Base-by-base conservation (phyloP, 371 early-diverging fungal genomes). In the Actinomortierella ambigua region DNA sequence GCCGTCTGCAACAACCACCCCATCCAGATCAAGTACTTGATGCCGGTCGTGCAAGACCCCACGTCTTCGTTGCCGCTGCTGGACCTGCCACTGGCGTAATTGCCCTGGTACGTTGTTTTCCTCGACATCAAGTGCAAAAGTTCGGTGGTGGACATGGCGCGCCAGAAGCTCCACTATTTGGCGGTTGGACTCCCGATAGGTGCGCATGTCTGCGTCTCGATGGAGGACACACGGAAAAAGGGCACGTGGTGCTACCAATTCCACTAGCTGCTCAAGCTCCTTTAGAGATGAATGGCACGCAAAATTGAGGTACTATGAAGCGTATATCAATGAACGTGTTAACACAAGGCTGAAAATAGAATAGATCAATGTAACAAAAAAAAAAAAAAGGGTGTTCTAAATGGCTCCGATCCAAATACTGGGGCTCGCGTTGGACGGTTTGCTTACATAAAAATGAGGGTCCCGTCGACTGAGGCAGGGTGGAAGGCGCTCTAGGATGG, bases 161-260 rank as follows among this genome's bases (percentile, higher is more conserved):
- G 56, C 53, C 18, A 71, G 44, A 7, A 71, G 29, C 9, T 50
- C 53, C 5, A 66, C 48, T 13, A 50, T 20, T 27, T 63, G 55
- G n/a, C 53, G 55, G 22, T 62, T 66, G 18, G 73, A 62, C 0
- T 46, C 27, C 41, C 49, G 61, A 18, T 52, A 27, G 2, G 73
- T 63, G 17, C 57, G 44, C 6, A 62, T 44, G 1, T 29, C 49
- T 1, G 53, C 15, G n/a, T 71, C 60, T n/a, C 59, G 66, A 46
- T 71, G 73, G 28, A 63, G 66, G 9, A 66, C 73, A 28, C 73
- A 71, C 2, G 73, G 73, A 27, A 63, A 66, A 20, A 71, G 14
- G 0, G 67, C 49, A 14, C 34, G 46, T n/a, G 67, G 73, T 1
- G 59, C 48, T 14, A 65, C 54, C 11, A 71, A 42, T 40, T 58